phyloP scores from a whole-genome alignment of 2,329 filamentous ascomycete genomes.

The Aurifilum marmelostoma region DNA sequence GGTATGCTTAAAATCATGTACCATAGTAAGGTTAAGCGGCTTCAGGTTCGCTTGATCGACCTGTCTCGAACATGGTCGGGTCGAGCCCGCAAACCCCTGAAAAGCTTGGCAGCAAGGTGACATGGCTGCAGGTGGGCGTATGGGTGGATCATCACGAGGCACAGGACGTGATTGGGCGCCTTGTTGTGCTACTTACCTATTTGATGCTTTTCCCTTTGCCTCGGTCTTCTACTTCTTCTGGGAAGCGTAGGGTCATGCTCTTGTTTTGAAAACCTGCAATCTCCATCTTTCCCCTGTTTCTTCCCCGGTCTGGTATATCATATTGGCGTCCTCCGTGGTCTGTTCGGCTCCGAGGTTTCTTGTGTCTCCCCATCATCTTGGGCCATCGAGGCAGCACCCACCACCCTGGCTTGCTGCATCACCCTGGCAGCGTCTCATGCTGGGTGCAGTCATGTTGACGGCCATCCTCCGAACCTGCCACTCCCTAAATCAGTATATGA shows the following conservation, averaged over 20 bases:
- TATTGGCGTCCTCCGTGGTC: neutral
- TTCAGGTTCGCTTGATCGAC: neutral
- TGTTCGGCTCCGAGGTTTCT: too few species aligned
- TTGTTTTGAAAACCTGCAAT: neutral
- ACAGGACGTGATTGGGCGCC: neutral
- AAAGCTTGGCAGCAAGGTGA: neutral
- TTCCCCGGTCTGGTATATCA: neutral
- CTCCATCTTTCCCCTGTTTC: neutral
- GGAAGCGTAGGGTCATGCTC: neutral
- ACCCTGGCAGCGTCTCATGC: neutral
- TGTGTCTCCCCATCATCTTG: too few species aligned
- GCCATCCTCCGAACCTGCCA: constrained; percentile 2
- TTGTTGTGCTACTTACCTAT: neutral
- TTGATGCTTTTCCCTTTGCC: neutral
- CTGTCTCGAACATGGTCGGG: neutral
- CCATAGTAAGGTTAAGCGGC: neutral
- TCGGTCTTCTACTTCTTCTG: neutral
- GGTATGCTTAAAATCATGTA: neutral
- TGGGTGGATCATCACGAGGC: neutral
- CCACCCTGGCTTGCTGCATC: too few species aligned
- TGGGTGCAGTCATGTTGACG: constrained; percentile 9
- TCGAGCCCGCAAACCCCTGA: neutral
- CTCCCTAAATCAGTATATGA: neutral
- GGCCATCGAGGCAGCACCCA: too few species aligned
- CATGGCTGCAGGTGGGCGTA: neutral